Conservation (phyloP, 2,329 filamentous ascomycete genomes). For the Tolypocladium ovalisporum region DNA sequence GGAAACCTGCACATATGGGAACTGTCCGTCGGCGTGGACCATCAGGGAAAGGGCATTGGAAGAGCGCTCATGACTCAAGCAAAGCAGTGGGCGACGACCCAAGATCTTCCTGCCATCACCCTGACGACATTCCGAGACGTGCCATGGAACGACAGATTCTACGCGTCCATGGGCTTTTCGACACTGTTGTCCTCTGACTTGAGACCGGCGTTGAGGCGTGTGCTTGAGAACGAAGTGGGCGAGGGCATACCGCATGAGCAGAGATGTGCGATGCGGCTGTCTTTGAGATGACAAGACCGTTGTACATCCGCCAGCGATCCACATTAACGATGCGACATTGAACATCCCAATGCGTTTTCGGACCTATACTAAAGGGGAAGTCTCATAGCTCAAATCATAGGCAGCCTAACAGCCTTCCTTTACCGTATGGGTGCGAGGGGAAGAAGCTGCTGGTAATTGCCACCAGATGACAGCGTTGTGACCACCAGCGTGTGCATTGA, state of each 20-base stretch:
- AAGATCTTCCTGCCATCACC: conserved; percentile 2
- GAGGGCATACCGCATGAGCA: neutral
- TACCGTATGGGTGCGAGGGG: too few relatives aligned
- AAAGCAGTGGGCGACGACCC: neutral
- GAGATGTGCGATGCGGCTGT: neutral
- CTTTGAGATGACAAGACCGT: neutral
- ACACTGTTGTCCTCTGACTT: neutral
- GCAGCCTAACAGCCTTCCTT: too few relatives aligned
- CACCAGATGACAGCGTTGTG: too few relatives aligned
- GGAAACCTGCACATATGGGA: conserved; percentile 7
- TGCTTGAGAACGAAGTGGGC: neutral
- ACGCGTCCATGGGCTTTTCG: conserved; percentile 1
- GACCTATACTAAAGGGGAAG: too few relatives aligned
- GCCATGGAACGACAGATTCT: conserved; percentile 7
- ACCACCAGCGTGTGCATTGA: too few relatives aligned
- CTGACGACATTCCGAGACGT: conserved; percentile 6
- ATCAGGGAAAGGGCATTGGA: conserved; percentile 5
- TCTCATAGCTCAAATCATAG: too few relatives aligned
- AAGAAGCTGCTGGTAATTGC: too few relatives aligned
- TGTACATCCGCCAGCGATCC: neutral
- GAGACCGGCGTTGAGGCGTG: neutral
- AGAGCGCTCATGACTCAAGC: conserved; percentile 1
- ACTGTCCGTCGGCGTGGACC: conserved; percentile 3
- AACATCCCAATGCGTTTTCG: too few relatives aligned
- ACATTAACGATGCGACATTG: too few relatives aligned